These are phyloP conservation scores for Xenoacremonium recifei DNA, from an alignment of 2,329 filamentous ascomycete genomes.

Conservation along the genomic window DNA sequence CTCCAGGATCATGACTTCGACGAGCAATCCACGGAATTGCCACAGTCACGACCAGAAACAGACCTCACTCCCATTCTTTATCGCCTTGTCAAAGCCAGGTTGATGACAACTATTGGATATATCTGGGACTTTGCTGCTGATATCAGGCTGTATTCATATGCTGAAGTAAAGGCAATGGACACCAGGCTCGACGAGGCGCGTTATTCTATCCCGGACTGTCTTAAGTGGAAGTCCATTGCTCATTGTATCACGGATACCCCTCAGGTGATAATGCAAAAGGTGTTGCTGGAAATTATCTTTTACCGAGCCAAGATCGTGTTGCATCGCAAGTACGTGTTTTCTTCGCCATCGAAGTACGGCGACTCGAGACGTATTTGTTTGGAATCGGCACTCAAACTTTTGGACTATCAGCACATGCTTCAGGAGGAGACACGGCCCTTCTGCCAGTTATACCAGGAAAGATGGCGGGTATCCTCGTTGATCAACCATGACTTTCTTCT, in stretches of 20 bases:
- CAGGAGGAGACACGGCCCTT: constrained; percentile 9
- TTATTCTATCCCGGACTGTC: constrained; percentile 27
- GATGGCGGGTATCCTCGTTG: constrained; percentile 7
- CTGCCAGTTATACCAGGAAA: constrained; percentile 6
- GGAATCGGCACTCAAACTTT: constrained; percentile 4
- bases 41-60: constrained; percentile 30
- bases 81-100: constrained; percentile 21
- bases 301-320: constrained; percentile 43
- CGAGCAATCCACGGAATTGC: constrained; percentile 30
- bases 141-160: constrained; percentile 25
- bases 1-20: constrained; percentile 43
- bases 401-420: constrained; percentile 6
- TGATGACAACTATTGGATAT: constrained; percentile 23
- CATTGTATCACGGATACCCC: constrained; percentile 38
- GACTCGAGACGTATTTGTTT: constrained; percentile 3
- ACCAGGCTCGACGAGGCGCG: constrained; percentile 33
- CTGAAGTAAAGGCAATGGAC: constrained; percentile 28
- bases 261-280: constrained; percentile 38
- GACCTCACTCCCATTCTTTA: constrained; percentile 27
- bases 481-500: constrained; percentile 11
- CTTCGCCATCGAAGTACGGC: background rate
- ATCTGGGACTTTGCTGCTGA: constrained; percentile 14
- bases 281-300: constrained; percentile 40
- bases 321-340: constrained; percentile 29
- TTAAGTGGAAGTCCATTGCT: constrained; percentile 35